These are phyloP conservation scores for Sugiyamaella pinicola DNA, from an alignment of 1,139 yeast genomes.

Conservation along the genomic window DNA sequence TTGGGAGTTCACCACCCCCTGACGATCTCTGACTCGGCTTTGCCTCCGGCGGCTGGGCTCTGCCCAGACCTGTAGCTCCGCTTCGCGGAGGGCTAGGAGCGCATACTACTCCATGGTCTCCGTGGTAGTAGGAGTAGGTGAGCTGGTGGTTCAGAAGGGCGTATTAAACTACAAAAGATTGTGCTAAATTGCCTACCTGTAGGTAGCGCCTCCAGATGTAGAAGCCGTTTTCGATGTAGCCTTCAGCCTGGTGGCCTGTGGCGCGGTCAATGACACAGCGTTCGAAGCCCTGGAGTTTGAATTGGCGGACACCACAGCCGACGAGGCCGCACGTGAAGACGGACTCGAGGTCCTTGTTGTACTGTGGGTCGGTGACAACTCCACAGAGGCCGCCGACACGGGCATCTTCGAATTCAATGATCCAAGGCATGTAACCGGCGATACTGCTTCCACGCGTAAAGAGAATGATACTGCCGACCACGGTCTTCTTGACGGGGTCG, in stretches of 20 bases:
- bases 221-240: slow-evolving; percentile 36
- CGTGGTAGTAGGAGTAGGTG: no score
- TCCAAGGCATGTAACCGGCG: slow-evolving; percentile 57
- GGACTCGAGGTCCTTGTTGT: slow-evolving; percentile 34
- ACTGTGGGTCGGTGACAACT: slow-evolving; percentile 57
- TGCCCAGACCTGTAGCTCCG: no score
- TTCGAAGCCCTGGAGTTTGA: slow-evolving; percentile 45
- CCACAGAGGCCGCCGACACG: slow-evolving; percentile 60
- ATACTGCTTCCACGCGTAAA: slow-evolving; percentile 54
- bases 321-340: slow-evolving; percentile 48
- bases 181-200: slow-evolving; percentile 25
- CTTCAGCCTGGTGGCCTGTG: slow-evolving; percentile 37
- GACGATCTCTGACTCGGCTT: no score
- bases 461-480: slow-evolving; percentile 58
- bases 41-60: no score
- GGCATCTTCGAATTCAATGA: slow-evolving; percentile 41
- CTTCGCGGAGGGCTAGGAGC: no score
- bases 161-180: slow-evolving; percentile 20
- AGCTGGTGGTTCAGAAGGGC: no score
- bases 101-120: no score
- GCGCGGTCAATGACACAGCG: slow-evolving; percentile 40
- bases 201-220: slow-evolving; percentile 35
- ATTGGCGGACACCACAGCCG: slow-evolving; percentile 59
- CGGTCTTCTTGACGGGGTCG: slow-evolving; percentile 56
- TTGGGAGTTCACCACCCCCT: no score